A percentile compares a stretch with the other conserved stretches of the same genome.
phyloP scores from a whole-genome alignment of 768 basidiomycete genomes.

The Lactarius sanguifluus region DNA sequence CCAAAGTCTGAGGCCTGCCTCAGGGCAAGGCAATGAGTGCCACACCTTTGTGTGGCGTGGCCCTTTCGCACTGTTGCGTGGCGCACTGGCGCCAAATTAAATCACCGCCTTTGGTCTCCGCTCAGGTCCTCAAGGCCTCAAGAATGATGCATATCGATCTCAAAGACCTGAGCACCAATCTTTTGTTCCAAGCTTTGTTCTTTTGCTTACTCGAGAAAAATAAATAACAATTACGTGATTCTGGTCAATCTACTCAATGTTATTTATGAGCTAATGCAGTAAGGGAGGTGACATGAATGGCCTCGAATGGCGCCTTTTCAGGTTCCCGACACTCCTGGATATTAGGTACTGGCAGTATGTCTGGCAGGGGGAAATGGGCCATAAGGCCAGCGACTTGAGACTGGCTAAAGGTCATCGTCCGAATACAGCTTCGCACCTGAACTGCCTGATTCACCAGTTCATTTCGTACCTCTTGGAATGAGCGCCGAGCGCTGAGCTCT shows the following conservation, averaged over 20 bases:
- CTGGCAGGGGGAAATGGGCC: too few species aligned
- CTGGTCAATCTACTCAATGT: too few species aligned
- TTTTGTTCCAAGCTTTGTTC: not conserved
- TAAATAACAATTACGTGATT: too few species aligned
- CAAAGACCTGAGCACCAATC: not conserved
- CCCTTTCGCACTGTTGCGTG: not conserved
- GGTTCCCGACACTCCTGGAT: too few species aligned
- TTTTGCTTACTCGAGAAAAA: not conserved
- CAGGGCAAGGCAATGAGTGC: too few species aligned
- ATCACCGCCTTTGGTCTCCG: not conserved
- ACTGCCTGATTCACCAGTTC: not conserved
- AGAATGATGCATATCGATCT: not conserved
- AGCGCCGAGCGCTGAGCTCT: not conserved
- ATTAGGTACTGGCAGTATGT: too few species aligned
- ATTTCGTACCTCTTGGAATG: not conserved
- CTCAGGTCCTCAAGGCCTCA: not conserved
- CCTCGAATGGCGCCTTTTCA: not conserved
- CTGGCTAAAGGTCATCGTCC: not conserved
- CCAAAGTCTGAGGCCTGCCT: too few species aligned
- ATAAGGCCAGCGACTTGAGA: not conserved
- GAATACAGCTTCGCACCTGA: not conserved
- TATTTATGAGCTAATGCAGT: not conserved
- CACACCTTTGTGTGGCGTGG: not conserved
- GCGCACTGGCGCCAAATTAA: not conserved
- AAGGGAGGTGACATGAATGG: not conserved